Base-by-base conservation (phyloP, 2,329 filamentous ascomycete species). In the Zopfia rhizophila region DNA sequence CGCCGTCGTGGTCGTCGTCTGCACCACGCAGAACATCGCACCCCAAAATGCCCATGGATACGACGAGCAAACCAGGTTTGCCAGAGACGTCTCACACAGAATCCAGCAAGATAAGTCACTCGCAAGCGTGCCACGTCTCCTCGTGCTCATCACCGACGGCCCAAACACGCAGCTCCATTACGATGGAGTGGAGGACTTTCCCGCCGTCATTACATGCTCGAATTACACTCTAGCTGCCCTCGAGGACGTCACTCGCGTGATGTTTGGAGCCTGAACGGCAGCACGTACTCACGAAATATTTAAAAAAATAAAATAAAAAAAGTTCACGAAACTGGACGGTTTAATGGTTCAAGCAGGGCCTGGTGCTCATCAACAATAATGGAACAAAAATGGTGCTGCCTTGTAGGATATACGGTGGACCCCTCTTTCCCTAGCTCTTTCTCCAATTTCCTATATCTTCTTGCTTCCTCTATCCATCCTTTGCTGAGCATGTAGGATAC, bases 1-100 rank as follows among this genome's bases (percentile, higher is more conserved):
- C 33, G 78, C 78, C 1, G 74, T 89, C 24, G 68, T 90, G 11
- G 82, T 88, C 46, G 80, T 89, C 45, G 56, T 72, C n/a, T 71
- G 68, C 43, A 55, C 59, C 24, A 61, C 62, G 2, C 51, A 61
- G 12, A 68, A 65, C 33, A 58, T 69, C 14, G 42, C 62, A 27
- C 37, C 29, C 14, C 48, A 55, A 38, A 55, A 63, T 24, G 19
- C 52, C 2, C 48, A 55, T 17, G 65, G 61, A 1, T 69, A 63
- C 38, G 60, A 67, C 30, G 54, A 60, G 23, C 69, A 72, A 30
- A 30, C 57, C n/a, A 55, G 48, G 12, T 72, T 72, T 24, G 65
- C 65, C 3, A 43, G 52, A 21, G 57, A 57, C 23, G 41, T 68
- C 5, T 32, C 45, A 18, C 48, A 39, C 18, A 61, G 53, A 18